Evolutionary conservation across 768 basidiomycete species (phyloP), one percentile per base, ranked within the genome.

Genomic region (Aureoboletus auriporus): DNA sequence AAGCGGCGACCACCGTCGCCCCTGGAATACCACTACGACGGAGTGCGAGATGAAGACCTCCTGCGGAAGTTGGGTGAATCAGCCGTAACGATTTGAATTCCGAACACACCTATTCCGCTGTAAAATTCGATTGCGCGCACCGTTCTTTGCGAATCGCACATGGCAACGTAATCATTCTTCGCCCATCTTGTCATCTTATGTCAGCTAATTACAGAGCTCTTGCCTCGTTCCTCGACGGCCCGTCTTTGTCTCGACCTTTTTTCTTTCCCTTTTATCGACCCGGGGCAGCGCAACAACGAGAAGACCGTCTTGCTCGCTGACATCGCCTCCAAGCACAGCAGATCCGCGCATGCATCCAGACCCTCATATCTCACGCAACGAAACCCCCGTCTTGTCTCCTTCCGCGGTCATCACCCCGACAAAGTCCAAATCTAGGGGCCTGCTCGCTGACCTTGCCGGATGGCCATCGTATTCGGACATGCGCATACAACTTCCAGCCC

Each of bases 1-100:
- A 89, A n/a, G 89, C 86, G 51, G 76, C 77, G 6, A 83, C 68
- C 29, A 86, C 73, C 0, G 64, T 51, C 8, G 67, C 56, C 5
- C 71, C 80, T 16, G 70, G 56, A 39, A 78, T 66, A 9, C 56
- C 60, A 56, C 80, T 82, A 43, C 78, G 74, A 39, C 68, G 58
- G 14, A 91, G 71, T 6, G 87, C 88, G 23, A 78, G 70, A 69
- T 87, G 84, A 6, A 91, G 71, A 7, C 89, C 89, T 23, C 87
- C 89, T 89, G 42, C n/a, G 13, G 45, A 42, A 35, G 37, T 9
- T 39, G 46, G 41, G 42, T 56, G 36, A 47, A 48, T 3, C 16
- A 39, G 31, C 17, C 7, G 13, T 41, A 39, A 44, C 44, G 17
- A 26, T 36, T 41, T n/a, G 50, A 44, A 4, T 23, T 23, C 20